phyloP scores from a whole-genome alignment of 768 basidiomycete genomes.

The Suillus placidus region DNA sequence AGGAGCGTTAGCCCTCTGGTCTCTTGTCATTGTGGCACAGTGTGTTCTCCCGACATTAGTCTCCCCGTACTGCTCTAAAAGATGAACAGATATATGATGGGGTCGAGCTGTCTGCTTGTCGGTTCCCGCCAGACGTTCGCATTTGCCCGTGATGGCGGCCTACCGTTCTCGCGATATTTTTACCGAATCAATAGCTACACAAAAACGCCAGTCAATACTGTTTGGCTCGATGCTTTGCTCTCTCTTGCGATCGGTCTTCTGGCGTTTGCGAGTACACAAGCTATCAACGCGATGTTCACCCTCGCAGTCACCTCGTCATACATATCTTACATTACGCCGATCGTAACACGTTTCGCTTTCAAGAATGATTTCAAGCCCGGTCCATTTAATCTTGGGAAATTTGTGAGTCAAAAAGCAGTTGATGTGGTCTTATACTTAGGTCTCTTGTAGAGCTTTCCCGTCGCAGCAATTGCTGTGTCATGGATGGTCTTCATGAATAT shows the following conservation, averaged over 20 bases:
- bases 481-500: constrained; percentile 43
- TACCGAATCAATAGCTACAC: constrained; percentile 59
- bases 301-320: constrained; percentile 49
- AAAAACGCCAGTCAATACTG: constrained; percentile 58
- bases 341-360: constrained; percentile 50
- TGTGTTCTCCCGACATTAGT: constrained; percentile 13
- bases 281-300: constrained; percentile 62
- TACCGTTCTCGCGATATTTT: constrained; percentile 64
- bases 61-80: background rate
- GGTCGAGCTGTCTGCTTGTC: constrained; percentile 52
- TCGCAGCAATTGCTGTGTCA: constrained; percentile 33
- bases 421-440: background rate
- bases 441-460: constrained; percentile 29
- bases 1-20: constrained; percentile 44
- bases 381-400: constrained; percentile 53
- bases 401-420: background rate
- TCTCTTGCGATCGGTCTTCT: constrained; percentile 58
- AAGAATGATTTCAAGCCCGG: constrained; percentile 56
- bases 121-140: constrained; percentile 68
- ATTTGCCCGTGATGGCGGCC: constrained; percentile 67
- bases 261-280: constrained; percentile 59
- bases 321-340: constrained; percentile 58
- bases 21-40: constrained; percentile 37
- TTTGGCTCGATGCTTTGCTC: constrained; percentile 50
- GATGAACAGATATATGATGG: constrained; percentile 54